Evolutionary conservation across 345 rosid genomes (phyloP).

Genomic region (Gossypium raimondii): DNA sequence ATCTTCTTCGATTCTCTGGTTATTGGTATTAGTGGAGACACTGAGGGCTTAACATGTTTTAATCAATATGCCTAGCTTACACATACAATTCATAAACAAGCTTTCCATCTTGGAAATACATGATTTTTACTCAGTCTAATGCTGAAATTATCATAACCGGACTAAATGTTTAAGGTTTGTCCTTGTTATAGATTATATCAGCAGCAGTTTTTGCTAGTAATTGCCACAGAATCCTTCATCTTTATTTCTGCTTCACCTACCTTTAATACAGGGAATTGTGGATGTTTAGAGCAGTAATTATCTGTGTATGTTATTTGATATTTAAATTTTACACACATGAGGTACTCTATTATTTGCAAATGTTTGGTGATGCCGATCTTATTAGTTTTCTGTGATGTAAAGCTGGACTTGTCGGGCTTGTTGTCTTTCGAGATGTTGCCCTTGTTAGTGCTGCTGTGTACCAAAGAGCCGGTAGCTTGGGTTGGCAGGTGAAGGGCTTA

Average conservation of each 20-base stretch:
- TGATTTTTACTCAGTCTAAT: not conserved
- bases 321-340: not conserved
- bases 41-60: not conserved
- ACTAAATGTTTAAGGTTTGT: not conserved
- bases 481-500: constrained; percentile 58
- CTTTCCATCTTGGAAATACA: not conserved
- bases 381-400: constrained; percentile 21
- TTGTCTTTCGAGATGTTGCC: constrained; percentile 64
- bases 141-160: not conserved
- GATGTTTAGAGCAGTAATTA: not conserved
- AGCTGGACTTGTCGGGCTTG: constrained; percentile 85
- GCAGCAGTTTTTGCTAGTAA: not conserved
- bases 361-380: not conserved
- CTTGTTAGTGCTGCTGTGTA: constrained; percentile 81
- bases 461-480: constrained; percentile 62
- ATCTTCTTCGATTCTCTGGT: not conserved
- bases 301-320: not conserved
- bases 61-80: not conserved
- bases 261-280: not conserved
- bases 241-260: not conserved
- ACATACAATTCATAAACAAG: not conserved
- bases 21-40: not conserved
- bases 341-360: not conserved
- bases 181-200: not conserved
- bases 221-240: not conserved